A percentile compares a stretch with the other conserved stretches of the same genome.
phyloP scores from a whole-genome alignment of 441 rosid genomes.

The Populus hybrid region DNA sequence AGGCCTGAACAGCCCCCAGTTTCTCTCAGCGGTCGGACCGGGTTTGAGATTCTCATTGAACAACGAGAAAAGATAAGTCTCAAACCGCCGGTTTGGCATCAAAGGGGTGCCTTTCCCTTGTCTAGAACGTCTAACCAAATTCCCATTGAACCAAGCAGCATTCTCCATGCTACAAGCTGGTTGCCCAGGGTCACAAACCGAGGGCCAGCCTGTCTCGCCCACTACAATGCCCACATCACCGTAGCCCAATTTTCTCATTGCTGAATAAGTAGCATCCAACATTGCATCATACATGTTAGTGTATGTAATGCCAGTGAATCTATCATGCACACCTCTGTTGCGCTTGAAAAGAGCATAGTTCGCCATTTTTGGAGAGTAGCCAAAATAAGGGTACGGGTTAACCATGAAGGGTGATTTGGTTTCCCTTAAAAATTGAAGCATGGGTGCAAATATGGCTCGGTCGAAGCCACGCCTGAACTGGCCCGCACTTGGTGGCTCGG shows the following conservation, averaged over 20 bases:
- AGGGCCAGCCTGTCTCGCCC: constrained; percentile 83
- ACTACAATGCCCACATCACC: constrained; percentile 56
- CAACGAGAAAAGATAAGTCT: constrained; percentile 53
- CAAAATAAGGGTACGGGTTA: constrained; percentile 75
- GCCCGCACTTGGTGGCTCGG: constrained; percentile 60
- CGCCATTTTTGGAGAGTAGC: constrained; percentile 40
- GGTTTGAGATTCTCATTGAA: constrained; percentile 72
- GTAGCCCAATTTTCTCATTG: constrained; percentile 58
- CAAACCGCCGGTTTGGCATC: constrained; percentile 63
- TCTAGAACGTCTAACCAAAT: constrained; percentile 44
- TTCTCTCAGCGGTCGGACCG: constrained; percentile 46
- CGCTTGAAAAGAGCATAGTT: constrained; percentile 60
- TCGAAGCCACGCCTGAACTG: constrained; percentile 56
- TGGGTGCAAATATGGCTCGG: constrained; percentile 44
- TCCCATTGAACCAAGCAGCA: constrained; percentile 51
- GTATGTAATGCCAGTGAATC: constrained; percentile 45
- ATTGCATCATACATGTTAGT: constrained; percentile 78
- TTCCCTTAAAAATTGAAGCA: constrained; percentile 53
- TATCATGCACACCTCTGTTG: constrained; percentile 46
- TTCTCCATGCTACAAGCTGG: constrained; percentile 39
- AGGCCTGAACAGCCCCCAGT: constrained; percentile 64
- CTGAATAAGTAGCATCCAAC: constrained; percentile 67
- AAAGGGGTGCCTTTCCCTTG: constrained; percentile 64
- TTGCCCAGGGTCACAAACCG: constrained; percentile 49
- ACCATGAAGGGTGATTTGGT: constrained; percentile 74